Conservation (phyloP, 176 grass and related monocot genomes). For the Panicum miliaceum region DNA sequence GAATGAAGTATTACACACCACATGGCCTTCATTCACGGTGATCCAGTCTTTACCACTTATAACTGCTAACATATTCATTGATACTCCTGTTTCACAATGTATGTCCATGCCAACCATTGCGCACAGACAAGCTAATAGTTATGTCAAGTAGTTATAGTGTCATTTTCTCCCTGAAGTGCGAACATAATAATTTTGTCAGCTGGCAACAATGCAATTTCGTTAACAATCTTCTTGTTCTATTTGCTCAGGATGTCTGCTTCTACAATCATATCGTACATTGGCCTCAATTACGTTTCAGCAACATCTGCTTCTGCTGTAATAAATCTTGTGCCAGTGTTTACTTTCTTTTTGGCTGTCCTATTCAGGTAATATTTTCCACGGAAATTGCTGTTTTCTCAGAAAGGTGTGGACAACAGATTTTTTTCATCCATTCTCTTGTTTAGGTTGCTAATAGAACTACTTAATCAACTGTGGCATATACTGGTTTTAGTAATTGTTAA, state of each 20-base stretch:
- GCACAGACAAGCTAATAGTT: too few species aligned
- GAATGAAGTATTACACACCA: too few species aligned
- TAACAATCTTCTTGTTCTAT: conserved; percentile 4
- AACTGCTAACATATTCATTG: too few species aligned
- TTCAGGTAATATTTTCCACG: conserved; percentile 25
- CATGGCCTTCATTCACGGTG: too few species aligned
- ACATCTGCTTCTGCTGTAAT: conserved; percentile 46
- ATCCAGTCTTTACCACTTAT: too few species aligned
- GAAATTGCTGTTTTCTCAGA: conserved; percentile 3
- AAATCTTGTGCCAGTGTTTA: conserved; percentile 50
- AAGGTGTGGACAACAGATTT: background rate
- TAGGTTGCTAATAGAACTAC: too few species aligned
- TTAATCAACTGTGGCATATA: background rate
- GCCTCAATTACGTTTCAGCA: conserved; percentile 52
- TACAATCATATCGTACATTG: conserved; percentile 39
- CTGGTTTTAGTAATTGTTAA: background rate
- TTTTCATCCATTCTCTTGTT: background rate
- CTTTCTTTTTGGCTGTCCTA: conserved; percentile 56
- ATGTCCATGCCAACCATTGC: too few species aligned
- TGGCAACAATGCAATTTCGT: background rate
- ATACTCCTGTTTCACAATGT: too few species aligned
- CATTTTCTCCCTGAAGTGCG: background rate
- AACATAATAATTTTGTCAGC: background rate
- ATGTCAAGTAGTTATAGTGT: too few species aligned
- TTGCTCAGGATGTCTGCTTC: conserved; percentile 44